Evolutionary conservation across 148 eudicot species (phyloP).

Genomic region (Chenopodium album): DNA sequence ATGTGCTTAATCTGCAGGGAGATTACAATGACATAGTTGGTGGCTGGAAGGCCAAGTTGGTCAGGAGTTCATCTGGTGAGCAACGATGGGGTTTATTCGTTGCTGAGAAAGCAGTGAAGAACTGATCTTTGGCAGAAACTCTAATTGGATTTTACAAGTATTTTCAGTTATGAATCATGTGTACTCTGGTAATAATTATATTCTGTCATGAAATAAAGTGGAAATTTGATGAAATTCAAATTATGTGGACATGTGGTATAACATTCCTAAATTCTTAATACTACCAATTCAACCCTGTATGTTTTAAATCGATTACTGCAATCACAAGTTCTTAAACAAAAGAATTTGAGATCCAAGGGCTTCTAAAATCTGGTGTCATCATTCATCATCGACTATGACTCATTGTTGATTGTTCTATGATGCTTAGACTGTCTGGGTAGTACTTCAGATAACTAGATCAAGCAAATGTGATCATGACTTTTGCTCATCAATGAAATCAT

Average conservation of each 20-base stretch:
- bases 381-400: no score
- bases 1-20: constrained; percentile 15
- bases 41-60: constrained; percentile 85
- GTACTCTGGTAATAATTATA: background rate
- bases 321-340: no score
- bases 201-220: background rate
- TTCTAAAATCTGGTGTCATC: no score
- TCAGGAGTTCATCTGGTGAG: constrained; percentile 76
- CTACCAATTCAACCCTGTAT: no score
- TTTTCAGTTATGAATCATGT: background rate
- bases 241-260: background rate
- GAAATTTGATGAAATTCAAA: background rate
- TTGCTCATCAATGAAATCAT: no score
- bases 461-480: no score
- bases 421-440: no score
- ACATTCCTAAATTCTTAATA: no score
- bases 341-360: no score
- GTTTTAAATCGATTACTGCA: no score
- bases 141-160: background rate
- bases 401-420: no score
- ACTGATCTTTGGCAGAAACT: constrained; percentile 8
- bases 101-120: constrained; percentile 54
- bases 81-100: constrained; percentile 92
- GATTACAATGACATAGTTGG: constrained; percentile 76
- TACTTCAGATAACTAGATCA: no score